Evolutionary conservation across 78 protist species (phyloP), one percentile per base, ranked within the genome.

Genomic region (Emiliania huxleyi): DNA sequence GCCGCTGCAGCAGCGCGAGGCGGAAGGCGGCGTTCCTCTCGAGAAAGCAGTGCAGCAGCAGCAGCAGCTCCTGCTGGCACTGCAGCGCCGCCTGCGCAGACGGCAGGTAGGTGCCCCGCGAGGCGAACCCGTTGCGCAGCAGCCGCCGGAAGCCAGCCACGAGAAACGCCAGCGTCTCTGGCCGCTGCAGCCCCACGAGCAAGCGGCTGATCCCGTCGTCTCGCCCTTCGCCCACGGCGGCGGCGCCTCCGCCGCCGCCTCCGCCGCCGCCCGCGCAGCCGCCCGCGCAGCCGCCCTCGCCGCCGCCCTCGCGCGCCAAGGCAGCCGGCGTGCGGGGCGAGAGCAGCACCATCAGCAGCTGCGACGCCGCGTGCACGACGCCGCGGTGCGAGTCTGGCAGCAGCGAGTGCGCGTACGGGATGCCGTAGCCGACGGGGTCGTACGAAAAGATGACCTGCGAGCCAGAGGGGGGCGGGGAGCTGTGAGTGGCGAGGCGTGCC

Each of bases 1-100:
- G 2, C 46, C 46, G 12, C 46, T 2, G 33, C 35, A 77, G 2
- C 15, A 77, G 85, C 33, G 85, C 26, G 33, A 21, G 26, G 4
- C 2, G 33, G 48, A 77, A 77, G 29, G 29, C 49, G 85, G 15
- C 35, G 48, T 77, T 77, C 19, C 2, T 5, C 33, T 18, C 8
- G 33, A 73, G 37, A 35, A 73, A 73, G 12, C 18, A 3, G 40
- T 42, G n/a, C 12, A 73, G 83, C 43, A 73, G 42, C 37, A 73
- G 83, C 23, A 73, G 37, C 83, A 73, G 42, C 83, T 73, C 83
- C 15, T 77, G 85, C 85, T 40, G 19, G 85, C 85, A 77, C 29
- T 77, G 46, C 29, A 77, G 2, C 85, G 18, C 19, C 46, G 29
- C 85, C 35, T 40, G 5, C n/a, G 85, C 44, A 0, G 29, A 22